phyloP scores from a whole-genome alignment of 306 rosid genomes.

The Quercus dentata region DNA sequence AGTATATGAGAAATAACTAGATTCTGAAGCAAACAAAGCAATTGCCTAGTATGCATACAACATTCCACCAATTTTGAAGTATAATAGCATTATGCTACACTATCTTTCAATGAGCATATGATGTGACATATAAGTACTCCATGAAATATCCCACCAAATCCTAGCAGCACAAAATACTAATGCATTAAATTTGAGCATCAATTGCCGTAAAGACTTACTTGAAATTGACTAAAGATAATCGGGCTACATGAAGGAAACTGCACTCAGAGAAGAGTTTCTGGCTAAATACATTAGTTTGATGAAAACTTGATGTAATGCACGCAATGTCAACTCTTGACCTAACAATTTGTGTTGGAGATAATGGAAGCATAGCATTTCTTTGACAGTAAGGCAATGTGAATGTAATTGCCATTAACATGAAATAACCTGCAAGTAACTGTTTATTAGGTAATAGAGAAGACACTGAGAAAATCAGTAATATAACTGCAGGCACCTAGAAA shows the following conservation, averaged over 20 bases:
- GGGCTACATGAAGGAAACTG: constrained; percentile 29
- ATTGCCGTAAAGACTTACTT: constrained; percentile 43
- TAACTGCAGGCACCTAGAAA: constrained; percentile 5
- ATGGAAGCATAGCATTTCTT: constrained; percentile 25
- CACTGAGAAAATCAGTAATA: background rate
- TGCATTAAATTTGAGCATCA: background rate
- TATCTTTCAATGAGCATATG: background rate
- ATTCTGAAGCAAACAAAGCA: background rate
- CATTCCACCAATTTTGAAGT: background rate
- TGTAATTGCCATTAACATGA: constrained; percentile 33
- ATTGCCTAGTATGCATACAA: background rate
- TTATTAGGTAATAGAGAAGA: background rate
- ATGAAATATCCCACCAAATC: background rate
- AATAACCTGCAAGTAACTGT: constrained; percentile 10
- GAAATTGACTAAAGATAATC: constrained; percentile 39
- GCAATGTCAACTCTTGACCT: constrained; percentile 28
- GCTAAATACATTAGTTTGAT: constrained; percentile 20
- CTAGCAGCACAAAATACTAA: background rate
- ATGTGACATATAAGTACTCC: background rate
- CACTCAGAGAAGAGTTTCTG: constrained; percentile 29
- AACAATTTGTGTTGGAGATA: constrained; percentile 13
- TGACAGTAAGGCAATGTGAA: constrained; percentile 22
- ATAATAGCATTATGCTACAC: background rate
- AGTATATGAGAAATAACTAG: background rate
- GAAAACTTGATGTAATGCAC: constrained; percentile 29